Conservation (phyloP, 2,329 filamentous ascomycete species). For the Fusarium siculi region DNA sequence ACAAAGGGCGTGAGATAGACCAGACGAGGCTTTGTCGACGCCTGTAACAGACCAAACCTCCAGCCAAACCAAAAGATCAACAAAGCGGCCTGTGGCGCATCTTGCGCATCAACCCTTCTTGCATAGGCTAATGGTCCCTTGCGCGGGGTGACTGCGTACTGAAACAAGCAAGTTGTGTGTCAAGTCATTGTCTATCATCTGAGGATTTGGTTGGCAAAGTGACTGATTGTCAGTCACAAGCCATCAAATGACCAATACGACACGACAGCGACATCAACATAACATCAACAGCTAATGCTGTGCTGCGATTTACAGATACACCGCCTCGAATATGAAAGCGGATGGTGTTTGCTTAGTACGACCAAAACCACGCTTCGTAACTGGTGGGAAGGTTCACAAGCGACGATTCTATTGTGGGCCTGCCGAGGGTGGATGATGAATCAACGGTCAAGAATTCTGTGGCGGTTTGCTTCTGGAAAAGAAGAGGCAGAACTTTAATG, state of each 20-base stretch:
- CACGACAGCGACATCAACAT: background rate
- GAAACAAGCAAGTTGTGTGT: slow-evolving; percentile 33
- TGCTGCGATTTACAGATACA: slow-evolving; percentile 23
- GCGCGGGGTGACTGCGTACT: slow-evolving; percentile 7
- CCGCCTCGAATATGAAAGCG: slow-evolving; percentile 34
- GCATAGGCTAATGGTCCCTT: slow-evolving; percentile 24
- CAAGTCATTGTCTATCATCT: slow-evolving; percentile 30
- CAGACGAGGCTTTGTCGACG: slow-evolving; percentile 17
- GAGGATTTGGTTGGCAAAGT: slow-evolving; percentile 32
- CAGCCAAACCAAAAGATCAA: slow-evolving; percentile 14
- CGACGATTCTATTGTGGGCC: slow-evolving; percentile 24
- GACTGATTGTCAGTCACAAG: slow-evolving; percentile 40
- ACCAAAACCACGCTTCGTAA: slow-evolving; percentile 6
- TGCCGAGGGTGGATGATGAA: slow-evolving; percentile 19
- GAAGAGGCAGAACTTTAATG: slow-evolving; percentile 5
- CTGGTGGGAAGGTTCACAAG: slow-evolving; percentile 22
- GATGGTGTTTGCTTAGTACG: slow-evolving; percentile 25
- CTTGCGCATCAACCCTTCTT: slow-evolving; percentile 30
- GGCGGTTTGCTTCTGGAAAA: slow-evolving; percentile 38
- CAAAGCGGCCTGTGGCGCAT: slow-evolving; percentile 28
- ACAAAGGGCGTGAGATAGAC: slow-evolving; percentile 29
- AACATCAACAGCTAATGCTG: background rate
- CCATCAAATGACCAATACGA: slow-evolving; percentile 28
- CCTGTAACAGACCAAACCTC: slow-evolving; percentile 5
- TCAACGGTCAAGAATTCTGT: slow-evolving; percentile 30